These are phyloP conservation scores for Picea abies DNA, from an alignment of 83 land plant species.

Conservation along the genomic window DNA sequence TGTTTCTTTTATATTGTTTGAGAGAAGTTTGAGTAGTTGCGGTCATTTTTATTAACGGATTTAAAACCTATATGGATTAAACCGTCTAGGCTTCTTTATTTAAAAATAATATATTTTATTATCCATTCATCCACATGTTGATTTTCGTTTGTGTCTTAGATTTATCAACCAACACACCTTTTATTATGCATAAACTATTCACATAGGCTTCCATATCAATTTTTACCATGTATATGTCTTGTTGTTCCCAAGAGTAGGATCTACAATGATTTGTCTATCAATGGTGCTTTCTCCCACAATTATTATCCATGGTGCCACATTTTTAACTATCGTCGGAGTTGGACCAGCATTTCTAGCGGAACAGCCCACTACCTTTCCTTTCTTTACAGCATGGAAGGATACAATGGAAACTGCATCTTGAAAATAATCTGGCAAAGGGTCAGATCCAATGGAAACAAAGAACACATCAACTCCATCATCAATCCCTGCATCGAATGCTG, in stretches of 20 bases:
- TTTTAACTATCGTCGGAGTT: slow-evolving; percentile 17
- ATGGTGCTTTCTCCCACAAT: slow-evolving; percentile 36
- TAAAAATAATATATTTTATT: too few relatives aligned
- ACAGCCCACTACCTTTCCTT: slow-evolving; percentile 24
- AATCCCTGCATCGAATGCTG: slow-evolving; percentile 27
- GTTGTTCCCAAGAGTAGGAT: slow-evolving; percentile 17
- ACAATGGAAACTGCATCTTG: slow-evolving; percentile 33
- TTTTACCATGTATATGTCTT: neutral
- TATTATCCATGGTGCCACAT: slow-evolving; percentile 34
- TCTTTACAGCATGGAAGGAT: slow-evolving; percentile 27
- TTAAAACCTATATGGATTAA: too few relatives aligned
- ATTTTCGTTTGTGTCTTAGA: too few relatives aligned
- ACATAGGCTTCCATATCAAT: too few relatives aligned
- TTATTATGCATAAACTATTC: too few relatives aligned
- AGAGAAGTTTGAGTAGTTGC: too few relatives aligned
- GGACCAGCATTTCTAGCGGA: slow-evolving; percentile 41
- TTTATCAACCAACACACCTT: too few relatives aligned
- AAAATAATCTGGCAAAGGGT: slow-evolving; percentile 11
- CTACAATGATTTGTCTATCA: slow-evolving; percentile 18
- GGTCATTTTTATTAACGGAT: too few relatives aligned
- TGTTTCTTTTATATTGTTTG: too few relatives aligned
- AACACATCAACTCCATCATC: slow-evolving; percentile 31
- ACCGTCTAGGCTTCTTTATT: too few relatives aligned
- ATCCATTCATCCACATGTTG: too few relatives aligned
- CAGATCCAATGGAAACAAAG: slow-evolving; percentile 18